Conservation (phyloP, 768 basidiomycete genomes). For the Tulasnella sp. region DNA sequence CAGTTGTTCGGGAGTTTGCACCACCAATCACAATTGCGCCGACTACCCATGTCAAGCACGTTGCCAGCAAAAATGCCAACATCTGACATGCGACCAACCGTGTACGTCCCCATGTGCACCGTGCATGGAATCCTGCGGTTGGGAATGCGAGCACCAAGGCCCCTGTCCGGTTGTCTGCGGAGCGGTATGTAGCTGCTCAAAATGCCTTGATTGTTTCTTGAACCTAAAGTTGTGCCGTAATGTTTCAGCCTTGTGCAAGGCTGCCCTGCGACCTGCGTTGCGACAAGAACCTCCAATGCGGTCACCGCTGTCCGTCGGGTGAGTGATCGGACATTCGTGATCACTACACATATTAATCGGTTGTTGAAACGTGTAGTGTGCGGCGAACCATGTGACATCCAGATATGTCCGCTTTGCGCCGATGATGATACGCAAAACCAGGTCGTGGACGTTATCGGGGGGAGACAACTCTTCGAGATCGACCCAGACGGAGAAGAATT, state of each 20-base stretch:
- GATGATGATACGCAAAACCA: constrained; percentile 32
- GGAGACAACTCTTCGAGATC: constrained; percentile 43
- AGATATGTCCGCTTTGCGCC: constrained; percentile 49
- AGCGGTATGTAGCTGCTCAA: constrained; percentile 41
- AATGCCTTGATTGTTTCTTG: background rate
- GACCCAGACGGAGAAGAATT: constrained; percentile 30
- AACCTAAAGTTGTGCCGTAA: background rate
- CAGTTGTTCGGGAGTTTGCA: constrained; percentile 42
- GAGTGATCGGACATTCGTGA: background rate
- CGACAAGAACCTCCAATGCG: constrained; percentile 42
- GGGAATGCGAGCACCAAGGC: constrained; percentile 48
- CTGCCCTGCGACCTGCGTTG: constrained; percentile 58
- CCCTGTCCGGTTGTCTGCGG: constrained; percentile 58
- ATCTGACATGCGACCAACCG: constrained; percentile 41
- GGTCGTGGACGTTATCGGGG: constrained; percentile 55
- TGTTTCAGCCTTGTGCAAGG: constrained; percentile 49
- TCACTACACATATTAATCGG: background rate
- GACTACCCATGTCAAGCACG: constrained; percentile 35
- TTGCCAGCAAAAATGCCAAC: constrained; percentile 50
- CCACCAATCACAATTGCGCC: constrained; percentile 44
- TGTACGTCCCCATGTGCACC: constrained; percentile 54
- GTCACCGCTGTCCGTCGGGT: constrained; percentile 49
- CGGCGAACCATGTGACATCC: constrained; percentile 52
- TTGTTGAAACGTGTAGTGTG: constrained; percentile 42
- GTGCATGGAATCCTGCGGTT: constrained; percentile 54